Percentiles rank a stretch among this genome's conserved stretches.
Evolutionary conservation across 176 grass and related monocot species (phyloP).

Genomic region (Bolboschoenus planiculmis): DNA sequence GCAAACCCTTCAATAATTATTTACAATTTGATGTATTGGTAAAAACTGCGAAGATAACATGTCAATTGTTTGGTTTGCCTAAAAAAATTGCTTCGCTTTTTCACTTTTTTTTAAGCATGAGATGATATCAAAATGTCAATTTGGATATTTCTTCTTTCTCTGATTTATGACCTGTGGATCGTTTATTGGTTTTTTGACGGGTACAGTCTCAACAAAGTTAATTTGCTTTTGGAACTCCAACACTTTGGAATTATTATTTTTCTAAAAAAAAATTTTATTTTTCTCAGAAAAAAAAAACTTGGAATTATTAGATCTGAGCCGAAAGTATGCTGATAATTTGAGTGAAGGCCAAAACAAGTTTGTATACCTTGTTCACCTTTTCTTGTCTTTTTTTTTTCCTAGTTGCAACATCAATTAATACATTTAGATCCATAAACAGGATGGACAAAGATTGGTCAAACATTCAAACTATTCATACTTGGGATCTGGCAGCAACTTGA

Average conservation of each 20-base stretch:
- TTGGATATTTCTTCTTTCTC: no score
- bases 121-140: no score
- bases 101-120: background rate
- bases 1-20: background rate
- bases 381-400: background rate
- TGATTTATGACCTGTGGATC: background rate
- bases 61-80: background rate
- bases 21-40: background rate
- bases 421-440: background rate
- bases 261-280: no score
- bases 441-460: background rate
- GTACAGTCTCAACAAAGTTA: background rate
- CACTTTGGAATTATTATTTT: background rate
- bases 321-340: background rate
- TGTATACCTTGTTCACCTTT: no score
- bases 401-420: no score
- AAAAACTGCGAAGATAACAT: background rate
- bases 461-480: background rate
- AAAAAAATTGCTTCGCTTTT: background rate
- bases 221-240: background rate
- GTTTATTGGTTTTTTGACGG: no score
- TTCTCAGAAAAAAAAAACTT: no score
- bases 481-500: background rate
- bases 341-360: background rate
- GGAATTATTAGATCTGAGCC: background rate